Base-by-base conservation (phyloP, 2,329 filamentous ascomycete species). In the Verticillium nonalfalfae region DNA sequence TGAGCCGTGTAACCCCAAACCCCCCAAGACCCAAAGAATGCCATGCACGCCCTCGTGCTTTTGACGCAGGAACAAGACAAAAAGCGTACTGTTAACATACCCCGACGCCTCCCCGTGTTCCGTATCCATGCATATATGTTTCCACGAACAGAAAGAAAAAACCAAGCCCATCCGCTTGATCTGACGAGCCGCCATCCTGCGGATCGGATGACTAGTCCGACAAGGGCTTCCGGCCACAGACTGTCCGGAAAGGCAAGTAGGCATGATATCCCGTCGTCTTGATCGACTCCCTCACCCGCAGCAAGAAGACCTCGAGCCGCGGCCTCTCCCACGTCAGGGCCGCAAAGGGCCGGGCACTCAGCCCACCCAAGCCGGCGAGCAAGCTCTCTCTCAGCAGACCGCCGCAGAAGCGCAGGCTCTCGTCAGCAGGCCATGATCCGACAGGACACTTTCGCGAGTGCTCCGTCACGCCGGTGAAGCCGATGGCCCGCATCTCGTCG, bases 371-470 rank as follows among this genome's bases (percentile, higher is more conserved):
- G 1, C 76, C 76, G 68, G 74, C 73, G 66, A 76, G 70, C 59
- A 77, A 69, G 4, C 75, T 75, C 33, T 79, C 78, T 38, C 78
- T 72, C 62, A 82, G 66, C 31, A 82, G 74, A 36, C 79, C 71
- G 1, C 81, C 81, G 64, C 78, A 81, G 50, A 64, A 58, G 9
- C 65, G 62, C 50, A 64, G 45, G 39, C 78, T 73, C 56, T 76
- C 73, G 21, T 80, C 73, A 3, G 76, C 72, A 33, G 72, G 67
- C 81, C 81, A 84, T 3, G 75, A 69, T 15, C 81, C 81, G 1
- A 82, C 67, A 4, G 81, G 81, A 7, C 75, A 77, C 66, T 82
- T 82, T 31, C 79, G 75, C 26, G 72, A 72, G 62, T 77, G 75
- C 66, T 76, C 73, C 4, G 65, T 66, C 34, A 82, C 66, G 21